Conservation (phyloP, 805 yeast species). For the Vanderwaltozyma tropicalis region DNA sequence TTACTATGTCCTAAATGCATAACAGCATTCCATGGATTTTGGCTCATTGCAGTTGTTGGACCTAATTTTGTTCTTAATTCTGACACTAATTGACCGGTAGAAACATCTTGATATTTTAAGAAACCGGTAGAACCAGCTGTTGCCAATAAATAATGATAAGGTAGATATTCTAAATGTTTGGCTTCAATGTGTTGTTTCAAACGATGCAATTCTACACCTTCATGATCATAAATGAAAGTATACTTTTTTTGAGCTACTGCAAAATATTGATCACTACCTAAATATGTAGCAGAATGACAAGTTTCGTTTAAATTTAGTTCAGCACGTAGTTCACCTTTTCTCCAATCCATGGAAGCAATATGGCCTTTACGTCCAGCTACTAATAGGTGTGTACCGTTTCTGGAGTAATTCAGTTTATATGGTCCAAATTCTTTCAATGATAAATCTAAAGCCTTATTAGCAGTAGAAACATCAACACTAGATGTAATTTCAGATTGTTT, state of each 20-base stretch:
- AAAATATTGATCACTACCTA: constrained; percentile 86
- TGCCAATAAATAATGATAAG: constrained; percentile 80
- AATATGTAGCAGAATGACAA: constrained; percentile 76
- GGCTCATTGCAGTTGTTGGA: constrained; percentile 78
- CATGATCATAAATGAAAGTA: constrained; percentile 81
- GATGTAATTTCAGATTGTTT: constrained; percentile 67
- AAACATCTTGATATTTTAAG: constrained; percentile 87
- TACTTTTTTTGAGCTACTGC: constrained; percentile 97
- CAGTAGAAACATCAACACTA: constrained; percentile 68
- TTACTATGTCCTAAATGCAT: constrained; percentile 88
- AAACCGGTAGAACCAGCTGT: constrained; percentile 86
- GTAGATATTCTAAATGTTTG: constrained; percentile 74
- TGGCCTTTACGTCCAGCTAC: constrained; percentile 91
- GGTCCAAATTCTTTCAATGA: constrained; percentile 77
- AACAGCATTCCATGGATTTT: constrained; percentile 93
- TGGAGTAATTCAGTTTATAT: constrained; percentile 65
- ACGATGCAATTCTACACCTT: constrained; percentile 86
- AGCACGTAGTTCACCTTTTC: constrained; percentile 68
- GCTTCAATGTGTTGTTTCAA: constrained; percentile 83
- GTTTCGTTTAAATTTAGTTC: constrained; percentile 85
- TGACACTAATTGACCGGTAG: constrained; percentile 78
- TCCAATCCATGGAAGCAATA: constrained; percentile 93
- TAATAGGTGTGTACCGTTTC: constrained; percentile 78
- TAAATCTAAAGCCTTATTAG: constrained; percentile 64
- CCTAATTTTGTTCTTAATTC: constrained; percentile 84